Evolutionary conservation across 192 early-diverging fungal genomes (phyloP).

Genomic region (Oehlia diaphana): DNA sequence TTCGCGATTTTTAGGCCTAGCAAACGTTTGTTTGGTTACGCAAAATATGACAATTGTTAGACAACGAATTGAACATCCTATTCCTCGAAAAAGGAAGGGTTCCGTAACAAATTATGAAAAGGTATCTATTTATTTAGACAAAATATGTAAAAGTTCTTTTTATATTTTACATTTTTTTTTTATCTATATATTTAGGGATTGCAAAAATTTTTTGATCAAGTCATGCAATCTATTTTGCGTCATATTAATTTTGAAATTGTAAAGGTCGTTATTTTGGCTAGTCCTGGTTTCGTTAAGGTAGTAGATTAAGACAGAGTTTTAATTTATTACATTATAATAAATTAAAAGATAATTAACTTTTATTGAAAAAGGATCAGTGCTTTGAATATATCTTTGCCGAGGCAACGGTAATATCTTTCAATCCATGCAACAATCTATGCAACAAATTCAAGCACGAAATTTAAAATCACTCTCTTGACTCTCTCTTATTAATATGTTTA

Average conservation of each 20-base stretch:
- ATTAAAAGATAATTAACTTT: not conserved
- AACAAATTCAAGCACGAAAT: too few relatives aligned
- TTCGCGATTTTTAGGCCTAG: constrained; percentile 61
- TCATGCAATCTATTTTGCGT: constrained; percentile 82
- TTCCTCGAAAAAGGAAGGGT: constrained; percentile 94
- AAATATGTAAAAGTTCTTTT: not conserved
- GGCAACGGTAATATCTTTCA: constrained; percentile 58
- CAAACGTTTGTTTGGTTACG: constrained; percentile 91
- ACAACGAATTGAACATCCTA: constrained; percentile 86
- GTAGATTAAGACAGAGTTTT: constrained; percentile 39
- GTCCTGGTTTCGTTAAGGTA: constrained; percentile 94
- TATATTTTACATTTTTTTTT: too few relatives aligned
- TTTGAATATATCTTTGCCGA: constrained; percentile 83
- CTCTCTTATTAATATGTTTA: not conserved
- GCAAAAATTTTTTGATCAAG: constrained; percentile 86
- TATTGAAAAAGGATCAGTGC: constrained; percentile 70
- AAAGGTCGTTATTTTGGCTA: constrained; percentile 94
- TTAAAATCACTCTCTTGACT: not conserved
- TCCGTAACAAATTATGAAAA: constrained; percentile 90
- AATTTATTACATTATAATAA: not conserved
- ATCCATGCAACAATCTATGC: too few relatives aligned
- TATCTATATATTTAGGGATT: constrained; percentile 49
- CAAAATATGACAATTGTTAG: constrained; percentile 94
- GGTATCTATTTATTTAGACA: constrained; percentile 32
- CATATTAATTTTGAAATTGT: constrained; percentile 91